A percentile compares a stretch with the other conserved stretches of the same genome.
Evolutionary conservation across 2,329 filamentous ascomycete species (phyloP).

Genomic region (Fusarium torulosum): DNA sequence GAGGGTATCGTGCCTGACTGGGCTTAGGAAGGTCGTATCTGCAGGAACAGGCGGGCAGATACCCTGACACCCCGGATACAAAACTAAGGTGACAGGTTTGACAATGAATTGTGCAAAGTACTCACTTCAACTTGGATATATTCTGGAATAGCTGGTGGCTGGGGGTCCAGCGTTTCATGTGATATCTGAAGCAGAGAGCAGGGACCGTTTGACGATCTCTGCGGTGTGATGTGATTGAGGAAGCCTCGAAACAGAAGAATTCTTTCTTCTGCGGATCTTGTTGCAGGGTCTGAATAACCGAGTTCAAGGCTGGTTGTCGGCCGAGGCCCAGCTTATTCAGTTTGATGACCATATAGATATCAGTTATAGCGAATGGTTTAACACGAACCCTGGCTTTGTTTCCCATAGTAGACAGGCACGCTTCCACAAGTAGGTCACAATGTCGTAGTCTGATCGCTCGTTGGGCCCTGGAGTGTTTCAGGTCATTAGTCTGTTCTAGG

Average conservation of each 20-base stretch:
- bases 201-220: constrained; percentile 39
- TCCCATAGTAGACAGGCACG: constrained; percentile 9
- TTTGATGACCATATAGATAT: constrained; percentile 13
- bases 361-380: constrained; percentile 22
- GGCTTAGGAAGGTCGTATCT: constrained; percentile 32
- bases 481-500: constrained; percentile 37
- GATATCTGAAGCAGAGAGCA: constrained; percentile 32
- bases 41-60: constrained; percentile 35
- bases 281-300: constrained; percentile 9
- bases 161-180: constrained; percentile 44
- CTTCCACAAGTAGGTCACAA: constrained; percentile 20
- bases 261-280: constrained; percentile 2
- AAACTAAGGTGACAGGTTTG: constrained; percentile 27
- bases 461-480: constrained; percentile 35
- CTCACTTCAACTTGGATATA: constrained; percentile 42
- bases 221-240: constrained; percentile 31
- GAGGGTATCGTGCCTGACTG: constrained; percentile 26
- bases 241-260: constrained; percentile 5
- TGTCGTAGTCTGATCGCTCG: constrained; percentile 28
- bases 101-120: constrained; percentile 22
- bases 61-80: constrained; percentile 44
- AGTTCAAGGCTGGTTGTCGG: neutral
- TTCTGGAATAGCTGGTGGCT: constrained; percentile 47
- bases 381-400: constrained; percentile 24
- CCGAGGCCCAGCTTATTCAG: neutral